Evolutionary conservation across 805 yeast species (phyloP), one percentile per base, ranked within the genome.

Genomic region (Metschnikowia colocasiae): DNA sequence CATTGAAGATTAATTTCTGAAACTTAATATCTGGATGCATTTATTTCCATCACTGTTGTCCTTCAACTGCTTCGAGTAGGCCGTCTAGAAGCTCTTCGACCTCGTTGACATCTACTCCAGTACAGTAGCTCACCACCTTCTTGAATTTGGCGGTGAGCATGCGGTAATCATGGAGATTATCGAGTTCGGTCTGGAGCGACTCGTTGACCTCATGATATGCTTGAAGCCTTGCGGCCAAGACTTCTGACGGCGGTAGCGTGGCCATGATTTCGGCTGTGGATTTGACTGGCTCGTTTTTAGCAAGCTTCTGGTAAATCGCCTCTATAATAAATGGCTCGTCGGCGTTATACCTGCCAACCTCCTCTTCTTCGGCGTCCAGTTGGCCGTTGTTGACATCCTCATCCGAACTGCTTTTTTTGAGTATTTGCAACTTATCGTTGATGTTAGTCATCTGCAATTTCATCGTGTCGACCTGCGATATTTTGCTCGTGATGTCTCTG

Each of bases 271-370:
- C 65, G 6, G 61, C 60, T n/a, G 51, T 63, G 55, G 42, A 58
- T 6, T 62, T 65, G 3, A 61, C 53, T 10, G 59, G 45, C 52
- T 64, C 67, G 34, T 62, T 49, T 18, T 59, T 58, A 3, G 59
- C 40, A n/a, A 86, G 64, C 52, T 74, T 75, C 33, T 80, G 76
- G 58, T 78, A 83, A 12, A 87, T 72, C 6, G 80, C 73, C 59
- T 78, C 73, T 9, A 88, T 78, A 41, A 85, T 76, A 65, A 88
- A 92, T n/a, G 97, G 96, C 59, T 87, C 92, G 65, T 91, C 97
- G 0, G 96, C 92, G 64, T 86, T 92, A 57, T 81, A 84, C 76
- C 74, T 71, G 18, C 67, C 66, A 49, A 83, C 83, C 53, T 86
- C 91, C 42, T 80, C 85, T 10, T 69, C 66, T 20, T 85, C 80